Evolutionary conservation across 1,284 basidiomycete species (phyloP), one percentile per base, ranked within the genome.

Genomic region (Wallemia mellicola): DNA sequence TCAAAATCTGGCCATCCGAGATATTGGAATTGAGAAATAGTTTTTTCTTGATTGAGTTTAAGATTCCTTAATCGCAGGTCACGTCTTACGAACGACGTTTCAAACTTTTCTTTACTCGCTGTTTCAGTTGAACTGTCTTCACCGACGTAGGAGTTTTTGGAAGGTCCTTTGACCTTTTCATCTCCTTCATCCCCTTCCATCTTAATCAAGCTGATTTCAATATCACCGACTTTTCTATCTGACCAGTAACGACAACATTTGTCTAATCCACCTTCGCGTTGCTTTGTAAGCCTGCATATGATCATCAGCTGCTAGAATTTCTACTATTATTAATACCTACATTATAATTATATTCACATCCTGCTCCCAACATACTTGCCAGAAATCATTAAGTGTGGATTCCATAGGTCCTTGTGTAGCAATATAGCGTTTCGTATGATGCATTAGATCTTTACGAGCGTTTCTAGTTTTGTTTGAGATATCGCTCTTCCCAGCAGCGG

Each of bases 381-480:
- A 98, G 66, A 98, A 98, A 67, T 95, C 88, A 7, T 75, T 73
- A 68, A 82, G 94, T 0, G 92, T 96, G 24, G 83, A 79, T 5
- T 85, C 83, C 27, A 98, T 71, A 1, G 92, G 92, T 0, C 92
- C 92, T 69, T 98, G 92, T 1, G 92, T 95, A 1, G 91, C 92
- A 63, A 98, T 95, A 68, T 92, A 96, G 33, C 80, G 77, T 67
- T 79, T 77, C 27, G 55, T 24, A 71, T 74, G 1, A 86, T 88
- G 1, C 83, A 81, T 58, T 83, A 72, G 38, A 48, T 48, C 38
- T n/a, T 48, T 48, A 15, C 38, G 9, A 11, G 57, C 3, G 64
- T 63, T 17, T 57, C 60, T 7, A 59, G 59, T 25, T 66, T 60
- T n/a, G 28, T 58, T 28, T 66, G 61, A 59, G 64, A 62, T 48